These are phyloP conservation scores for Pseudogymnoascus verrucosus DNA, from an alignment of 2,329 filamentous ascomycete species.

Conservation along the genomic window DNA sequence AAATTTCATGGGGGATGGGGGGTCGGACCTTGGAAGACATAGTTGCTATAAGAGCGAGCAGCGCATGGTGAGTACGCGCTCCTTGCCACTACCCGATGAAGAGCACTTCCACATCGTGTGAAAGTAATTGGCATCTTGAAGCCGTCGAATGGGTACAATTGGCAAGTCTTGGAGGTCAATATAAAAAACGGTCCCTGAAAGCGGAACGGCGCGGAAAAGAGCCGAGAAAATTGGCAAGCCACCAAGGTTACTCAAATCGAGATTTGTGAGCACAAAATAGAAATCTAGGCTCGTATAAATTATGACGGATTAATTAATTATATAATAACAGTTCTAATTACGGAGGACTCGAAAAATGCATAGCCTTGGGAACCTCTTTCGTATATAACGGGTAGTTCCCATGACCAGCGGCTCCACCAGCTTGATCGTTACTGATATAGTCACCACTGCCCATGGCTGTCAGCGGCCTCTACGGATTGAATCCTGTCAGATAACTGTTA, in stretches of 20 bases:
- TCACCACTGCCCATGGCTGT: too few species aligned
- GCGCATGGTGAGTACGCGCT: background rate
- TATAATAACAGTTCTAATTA: background rate
- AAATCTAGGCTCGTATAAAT: background rate
- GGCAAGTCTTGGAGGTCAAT: background rate
- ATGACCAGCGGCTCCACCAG: too few species aligned
- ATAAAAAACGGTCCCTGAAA: background rate
- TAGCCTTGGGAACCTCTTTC: too few species aligned
- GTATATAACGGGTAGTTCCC: too few species aligned
- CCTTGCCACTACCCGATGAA: background rate
- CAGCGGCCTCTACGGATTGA: background rate
- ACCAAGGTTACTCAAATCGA: background rate
- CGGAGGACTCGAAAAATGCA: too few species aligned
- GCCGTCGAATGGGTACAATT: background rate
- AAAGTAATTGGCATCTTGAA: background rate
- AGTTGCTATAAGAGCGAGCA: background rate
- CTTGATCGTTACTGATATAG: too few species aligned
- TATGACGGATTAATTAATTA: background rate
- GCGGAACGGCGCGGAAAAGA: constrained; percentile 1
- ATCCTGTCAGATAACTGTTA: background rate
- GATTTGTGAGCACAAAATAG: background rate
- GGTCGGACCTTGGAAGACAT: constrained; percentile 1
- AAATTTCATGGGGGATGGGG: background rate
- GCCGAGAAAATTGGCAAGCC: background rate
- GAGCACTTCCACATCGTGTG: background rate